These are phyloP conservation scores for Nemania bipapillata DNA, from an alignment of 2,329 filamentous ascomycete species.

Conservation along the genomic window DNA sequence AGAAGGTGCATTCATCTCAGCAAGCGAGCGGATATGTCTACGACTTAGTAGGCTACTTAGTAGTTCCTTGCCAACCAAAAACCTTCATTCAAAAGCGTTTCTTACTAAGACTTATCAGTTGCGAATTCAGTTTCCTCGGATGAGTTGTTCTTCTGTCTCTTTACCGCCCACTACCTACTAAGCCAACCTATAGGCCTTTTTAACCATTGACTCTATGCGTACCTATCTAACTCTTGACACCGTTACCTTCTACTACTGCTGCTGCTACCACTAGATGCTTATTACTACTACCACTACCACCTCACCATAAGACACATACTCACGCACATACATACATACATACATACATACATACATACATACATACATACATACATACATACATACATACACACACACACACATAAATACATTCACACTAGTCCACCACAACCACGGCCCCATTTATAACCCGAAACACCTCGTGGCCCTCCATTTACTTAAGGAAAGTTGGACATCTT, in stretches of 20 bases:
- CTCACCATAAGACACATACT: conserved; percentile 12
- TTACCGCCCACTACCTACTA: neutral
- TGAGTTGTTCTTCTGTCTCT: conserved; percentile 6
- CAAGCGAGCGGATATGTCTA: neutral
- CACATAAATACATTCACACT: neutral
- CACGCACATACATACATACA: too few relatives aligned
- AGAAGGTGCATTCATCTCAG: conserved; percentile 2
- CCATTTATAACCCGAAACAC: conserved; percentile 13
- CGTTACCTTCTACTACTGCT: neutral
- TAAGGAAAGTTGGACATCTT: conserved; percentile 13
- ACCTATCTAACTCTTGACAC: neutral
- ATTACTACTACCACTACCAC: conserved; percentile 28
- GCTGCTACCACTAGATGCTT: conserved; percentile 18
- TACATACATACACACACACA: neutral
- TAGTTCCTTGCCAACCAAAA: conserved; percentile 8
- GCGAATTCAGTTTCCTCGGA: neutral
- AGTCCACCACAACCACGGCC: conserved; percentile 10
- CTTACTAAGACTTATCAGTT: conserved; percentile 10
- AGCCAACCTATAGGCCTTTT: neutral
- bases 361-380: too few relatives aligned
- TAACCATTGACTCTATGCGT: neutral
- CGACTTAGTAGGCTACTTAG: neutral
- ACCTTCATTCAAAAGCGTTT: conserved; percentile 8
- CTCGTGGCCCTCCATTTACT: conserved; percentile 33
- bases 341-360: too few relatives aligned